Base-by-base conservation (phyloP, 2,329 filamentous ascomycete genomes). In the Pseudogymnoascus sp. region DNA sequence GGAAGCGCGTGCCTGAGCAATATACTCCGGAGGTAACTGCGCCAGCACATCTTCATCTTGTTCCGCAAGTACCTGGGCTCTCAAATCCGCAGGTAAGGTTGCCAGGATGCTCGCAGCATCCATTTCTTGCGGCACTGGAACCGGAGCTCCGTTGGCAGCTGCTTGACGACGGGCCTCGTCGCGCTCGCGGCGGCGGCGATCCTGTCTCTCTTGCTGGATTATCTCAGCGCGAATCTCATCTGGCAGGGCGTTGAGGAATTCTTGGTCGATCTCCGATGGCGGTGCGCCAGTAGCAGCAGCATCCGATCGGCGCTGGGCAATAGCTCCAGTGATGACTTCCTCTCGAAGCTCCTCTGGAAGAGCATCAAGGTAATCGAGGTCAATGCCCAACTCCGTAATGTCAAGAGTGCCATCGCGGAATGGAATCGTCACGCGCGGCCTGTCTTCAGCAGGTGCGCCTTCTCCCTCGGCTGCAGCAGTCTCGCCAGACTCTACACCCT, bases 311-410 rank as follows among this genome's bases (percentile, higher is more conserved):
- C 93, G 85, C 67, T 91, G 87, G 61, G 90, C 91, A 67, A 96
- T 84, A 64, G 96, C 92, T 66, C 93, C 88, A 74, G 96, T 91
- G 67, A 99, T 90, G 59, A 99, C 95, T 73, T 99, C 95, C 75
- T 97, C 93, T 53, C 95, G 85, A 72, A 97, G 87, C 65, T 99
- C 96, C 70, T 99, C 95, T 0, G 95, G 95, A n/a, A 99, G 79
- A n/a, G 93, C 96, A 64, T 95, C 91, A 6, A 99, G 84, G 75
- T 97, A 99, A 63, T 96, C 93, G 15, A 89, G 85, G 72, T 99
- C 95, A 69, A 99, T 97, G 59, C 93, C 93, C 66, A 99, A 82
- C 65, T 91, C 90, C 0, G 95, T 99, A 59, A 99, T 95, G 74
- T 99, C 95, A 62, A 96, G 85, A 70, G 95, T 87, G 67, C 90